phyloP scores from a whole-genome alignment of 768 basidiomycete species.

The Serpula lacrymans region DNA sequence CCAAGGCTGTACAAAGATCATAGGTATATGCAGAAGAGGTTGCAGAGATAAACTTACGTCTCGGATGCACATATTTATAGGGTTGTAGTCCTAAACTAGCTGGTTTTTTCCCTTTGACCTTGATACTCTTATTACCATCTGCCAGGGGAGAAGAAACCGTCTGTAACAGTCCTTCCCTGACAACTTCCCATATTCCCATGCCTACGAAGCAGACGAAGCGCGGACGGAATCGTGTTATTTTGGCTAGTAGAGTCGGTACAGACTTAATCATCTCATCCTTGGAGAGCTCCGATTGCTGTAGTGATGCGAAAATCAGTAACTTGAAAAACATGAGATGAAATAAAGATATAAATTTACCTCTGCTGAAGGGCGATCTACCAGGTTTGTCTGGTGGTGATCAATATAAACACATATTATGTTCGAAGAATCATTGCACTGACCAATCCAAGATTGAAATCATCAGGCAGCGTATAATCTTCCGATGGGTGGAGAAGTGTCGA shows the following conservation, averaged over 20 bases:
- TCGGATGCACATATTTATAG: slow-evolving; percentile 46
- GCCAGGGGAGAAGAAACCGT: slow-evolving; percentile 13
- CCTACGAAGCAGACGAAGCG: slow-evolving; percentile 78
- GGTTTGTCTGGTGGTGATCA: slow-evolving; percentile 71
- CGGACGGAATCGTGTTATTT: slow-evolving; percentile 56
- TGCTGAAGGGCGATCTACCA: slow-evolving; percentile 66
- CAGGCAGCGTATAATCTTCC: slow-evolving; percentile 61
- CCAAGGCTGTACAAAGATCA: neutral
- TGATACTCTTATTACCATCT: neutral
- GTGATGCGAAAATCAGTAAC: neutral
- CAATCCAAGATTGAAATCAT: slow-evolving; percentile 58
- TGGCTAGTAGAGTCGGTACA: slow-evolving; percentile 57
- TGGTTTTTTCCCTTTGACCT: slow-evolving; percentile 8
- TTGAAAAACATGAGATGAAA: neutral
- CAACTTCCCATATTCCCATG: slow-evolving; percentile 54
- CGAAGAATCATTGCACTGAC: slow-evolving; percentile 49
- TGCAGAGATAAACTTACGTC: slow-evolving; percentile 16
- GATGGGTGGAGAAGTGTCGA: slow-evolving; percentile 44
- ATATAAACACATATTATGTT: too few species aligned
- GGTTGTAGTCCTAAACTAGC: slow-evolving; percentile 43
- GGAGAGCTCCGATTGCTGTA: slow-evolving; percentile 55
- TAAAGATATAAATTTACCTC: slow-evolving; percentile 39
- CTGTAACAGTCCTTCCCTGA: slow-evolving; percentile 35
- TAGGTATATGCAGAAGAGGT: slow-evolving; percentile 4
- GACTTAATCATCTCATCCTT: slow-evolving; percentile 45